Evolutionary conservation across 768 basidiomycete species (phyloP).

Genomic region (Macrolepiota albuminosa): DNA sequence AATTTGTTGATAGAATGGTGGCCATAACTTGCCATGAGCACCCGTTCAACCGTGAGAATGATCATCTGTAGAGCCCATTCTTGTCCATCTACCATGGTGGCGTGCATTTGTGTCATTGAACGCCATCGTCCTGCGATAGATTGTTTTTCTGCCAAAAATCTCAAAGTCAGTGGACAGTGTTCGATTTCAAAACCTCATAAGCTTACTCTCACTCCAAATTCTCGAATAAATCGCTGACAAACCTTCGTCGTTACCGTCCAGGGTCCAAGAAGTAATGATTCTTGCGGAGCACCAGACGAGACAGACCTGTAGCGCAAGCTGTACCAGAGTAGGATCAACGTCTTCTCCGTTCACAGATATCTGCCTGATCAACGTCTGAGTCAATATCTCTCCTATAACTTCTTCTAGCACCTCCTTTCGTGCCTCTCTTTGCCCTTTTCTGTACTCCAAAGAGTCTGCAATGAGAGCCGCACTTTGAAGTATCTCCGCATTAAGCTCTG

Average conservation of each 20-base stretch:
- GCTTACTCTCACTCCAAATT: slow-evolving; percentile 12
- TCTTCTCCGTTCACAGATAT: neutral
- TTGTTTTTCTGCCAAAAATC: slow-evolving; percentile 12
- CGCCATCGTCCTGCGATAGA: slow-evolving; percentile 15
- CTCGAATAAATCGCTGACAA: slow-evolving; percentile 8
- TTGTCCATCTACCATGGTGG: neutral
- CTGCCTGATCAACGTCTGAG: slow-evolving; percentile 3
- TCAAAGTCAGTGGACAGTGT: neutral
- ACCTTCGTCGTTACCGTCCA: neutral
- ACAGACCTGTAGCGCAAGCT: slow-evolving; percentile 17
- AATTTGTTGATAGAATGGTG: neutral
- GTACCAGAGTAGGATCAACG: slow-evolving; percentile 13
- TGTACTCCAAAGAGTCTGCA: slow-evolving; percentile 26
- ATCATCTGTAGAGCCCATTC: neutral
- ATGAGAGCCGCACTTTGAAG: slow-evolving; percentile 42
- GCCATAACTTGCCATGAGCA: neutral
- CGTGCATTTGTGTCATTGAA: slow-evolving; percentile 13
- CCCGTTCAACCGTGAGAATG: neutral
- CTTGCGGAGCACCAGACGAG: slow-evolving; percentile 8
- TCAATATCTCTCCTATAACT: slow-evolving; percentile 8
- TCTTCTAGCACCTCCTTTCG: neutral
- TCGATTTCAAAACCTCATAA: neutral
- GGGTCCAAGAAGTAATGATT: slow-evolving; percentile 14
- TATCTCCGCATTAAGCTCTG: slow-evolving; percentile 44
- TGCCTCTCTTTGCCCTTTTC: neutral